A percentile compares a stretch with the other conserved stretches of the same genome.
Evolutionary conservation across 768 basidiomycete species (phyloP).

Genomic region (Russula olivacea): DNA sequence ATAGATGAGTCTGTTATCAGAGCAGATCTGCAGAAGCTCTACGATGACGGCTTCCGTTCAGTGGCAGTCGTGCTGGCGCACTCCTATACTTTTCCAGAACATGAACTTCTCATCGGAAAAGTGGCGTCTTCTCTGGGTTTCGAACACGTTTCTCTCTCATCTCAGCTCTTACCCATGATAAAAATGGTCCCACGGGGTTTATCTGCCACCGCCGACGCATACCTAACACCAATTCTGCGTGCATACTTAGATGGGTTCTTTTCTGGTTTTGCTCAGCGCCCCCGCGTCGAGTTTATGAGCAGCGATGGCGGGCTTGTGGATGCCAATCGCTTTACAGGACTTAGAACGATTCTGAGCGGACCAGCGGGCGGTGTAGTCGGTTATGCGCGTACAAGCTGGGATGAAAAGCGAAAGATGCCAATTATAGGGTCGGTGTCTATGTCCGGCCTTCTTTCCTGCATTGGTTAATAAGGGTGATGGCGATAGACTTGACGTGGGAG

Average conservation of each 20-base stretch:
- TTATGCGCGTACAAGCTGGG: constrained; percentile 90
- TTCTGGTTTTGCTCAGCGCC: constrained; percentile 68
- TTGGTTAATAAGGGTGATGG: background rate
- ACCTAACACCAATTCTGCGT: constrained; percentile 82
- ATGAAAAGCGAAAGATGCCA: constrained; percentile 57
- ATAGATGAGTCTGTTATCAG: constrained; percentile 50
- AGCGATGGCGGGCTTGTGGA: constrained; percentile 86
- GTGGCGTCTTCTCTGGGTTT: constrained; percentile 83
- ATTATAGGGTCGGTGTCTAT: constrained; percentile 67
- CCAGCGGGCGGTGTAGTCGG: constrained; percentile 97
- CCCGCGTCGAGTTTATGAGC: constrained; percentile 92
- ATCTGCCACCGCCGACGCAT: constrained; percentile 91
- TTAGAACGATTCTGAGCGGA: constrained; percentile 89
- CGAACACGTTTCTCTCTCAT: constrained; percentile 81
- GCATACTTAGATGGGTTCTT: constrained; percentile 91
- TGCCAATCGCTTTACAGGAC: constrained; percentile 77
- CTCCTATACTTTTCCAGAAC: constrained; percentile 86
- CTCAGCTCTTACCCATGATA: constrained; percentile 87
- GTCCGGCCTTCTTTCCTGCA: background rate
- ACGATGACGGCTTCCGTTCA: constrained; percentile 78
- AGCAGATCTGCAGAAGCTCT: constrained; percentile 61
- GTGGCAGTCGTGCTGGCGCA: constrained; percentile 87
- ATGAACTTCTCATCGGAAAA: constrained; percentile 67
- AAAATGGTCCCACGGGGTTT: constrained; percentile 92
- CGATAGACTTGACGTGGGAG: constrained; percentile 80